Evolutionary conservation across 768 basidiomycete genomes (phyloP).

Genomic region (Pleurotus salmoneostramineus): DNA sequence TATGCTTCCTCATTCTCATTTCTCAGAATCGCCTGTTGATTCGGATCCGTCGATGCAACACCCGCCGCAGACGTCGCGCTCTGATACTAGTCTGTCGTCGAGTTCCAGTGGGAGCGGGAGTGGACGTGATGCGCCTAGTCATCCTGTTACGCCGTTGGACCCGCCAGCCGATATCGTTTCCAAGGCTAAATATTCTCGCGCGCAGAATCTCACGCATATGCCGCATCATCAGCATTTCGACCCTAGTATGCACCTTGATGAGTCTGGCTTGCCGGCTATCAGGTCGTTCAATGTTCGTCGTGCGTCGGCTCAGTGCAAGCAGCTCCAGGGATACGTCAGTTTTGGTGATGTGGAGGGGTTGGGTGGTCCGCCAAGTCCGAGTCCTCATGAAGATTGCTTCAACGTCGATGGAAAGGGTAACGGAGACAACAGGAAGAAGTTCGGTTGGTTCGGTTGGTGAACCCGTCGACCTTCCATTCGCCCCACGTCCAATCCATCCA

Average conservation of each 20-base stretch:
- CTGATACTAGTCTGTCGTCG: slow-evolving; percentile 1
- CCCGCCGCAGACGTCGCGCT: not conserved
- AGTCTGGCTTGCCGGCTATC: slow-evolving; percentile 12
- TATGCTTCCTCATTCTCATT: not conserved
- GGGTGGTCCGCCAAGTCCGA: slow-evolving; percentile 48
- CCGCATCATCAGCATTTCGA: not conserved
- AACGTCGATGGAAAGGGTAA: slow-evolving; percentile 6
- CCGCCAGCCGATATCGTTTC: not conserved
- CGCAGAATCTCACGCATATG: not conserved
- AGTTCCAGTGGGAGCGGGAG: not conserved
- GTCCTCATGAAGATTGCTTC: slow-evolving; percentile 9
- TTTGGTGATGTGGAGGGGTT: slow-evolving; percentile 66
- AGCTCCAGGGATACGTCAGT: slow-evolving; percentile 63
- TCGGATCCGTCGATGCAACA: not conserved
- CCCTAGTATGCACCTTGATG: not conserved
- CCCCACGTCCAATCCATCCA: not conserved
- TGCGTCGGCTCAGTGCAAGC: slow-evolving; percentile 53
- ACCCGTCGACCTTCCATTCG: not conserved
- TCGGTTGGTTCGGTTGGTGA: not conserved
- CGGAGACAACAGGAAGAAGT: slow-evolving; percentile 8
- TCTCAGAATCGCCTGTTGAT: not conserved
- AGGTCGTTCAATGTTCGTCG: slow-evolving; percentile 60
- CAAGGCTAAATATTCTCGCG: not conserved
- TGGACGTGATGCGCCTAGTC: not conserved
- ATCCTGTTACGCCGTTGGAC: slow-evolving; percentile 1